Evolutionary conservation across 306 rosid species (phyloP), one percentile per base, ranked within the genome.

Genomic region (Herpetospermum pedunculosum): DNA sequence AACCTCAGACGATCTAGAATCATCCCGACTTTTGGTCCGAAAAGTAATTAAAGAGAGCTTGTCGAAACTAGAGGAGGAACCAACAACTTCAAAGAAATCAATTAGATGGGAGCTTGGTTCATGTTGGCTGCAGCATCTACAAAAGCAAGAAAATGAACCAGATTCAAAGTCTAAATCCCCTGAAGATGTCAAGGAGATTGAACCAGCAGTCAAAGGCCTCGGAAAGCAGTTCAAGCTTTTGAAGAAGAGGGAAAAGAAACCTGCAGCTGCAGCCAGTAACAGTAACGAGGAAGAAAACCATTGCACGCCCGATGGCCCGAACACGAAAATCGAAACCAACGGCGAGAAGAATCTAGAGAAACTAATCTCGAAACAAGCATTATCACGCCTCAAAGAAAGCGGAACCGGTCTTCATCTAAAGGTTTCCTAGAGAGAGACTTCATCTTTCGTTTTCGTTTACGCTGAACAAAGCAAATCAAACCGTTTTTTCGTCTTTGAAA

Each of bases 61-160:
- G 79, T 76, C 55, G 59, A 81, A 83, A 60, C 81, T 84, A 50
- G 82, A 83, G 74, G 87, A 88, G 34, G 85, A 80, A 80, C 76
- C 83, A 40, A 74, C 21, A 60, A 62, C 73, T 71, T 82, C 87
- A 59, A 67, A 83, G 72, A 85, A 87, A 77, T 76, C 85, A 76
- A 82, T 94, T 69, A 83, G 99, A 80, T 94, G 99, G 99, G 99
- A 94, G 80, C 96, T 94, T 25, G 91, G 97, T 82, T 94, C 99
- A 70, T 91, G 89, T 77, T 94, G 96, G 99, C 76, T 91, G 73
- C 99, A 94, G 49, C 92, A 94, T 88, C 82, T 94, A 73, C 96
- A 91, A 75, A 91, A 91, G 73, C 85, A 84, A 78, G 96, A 88
- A 85, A 80, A 54, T 59, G 64, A 83, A 43, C 58, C 82, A 2